Base-by-base conservation (phyloP, 116 monocot species). In the Dioscorea cayenensis region DNA sequence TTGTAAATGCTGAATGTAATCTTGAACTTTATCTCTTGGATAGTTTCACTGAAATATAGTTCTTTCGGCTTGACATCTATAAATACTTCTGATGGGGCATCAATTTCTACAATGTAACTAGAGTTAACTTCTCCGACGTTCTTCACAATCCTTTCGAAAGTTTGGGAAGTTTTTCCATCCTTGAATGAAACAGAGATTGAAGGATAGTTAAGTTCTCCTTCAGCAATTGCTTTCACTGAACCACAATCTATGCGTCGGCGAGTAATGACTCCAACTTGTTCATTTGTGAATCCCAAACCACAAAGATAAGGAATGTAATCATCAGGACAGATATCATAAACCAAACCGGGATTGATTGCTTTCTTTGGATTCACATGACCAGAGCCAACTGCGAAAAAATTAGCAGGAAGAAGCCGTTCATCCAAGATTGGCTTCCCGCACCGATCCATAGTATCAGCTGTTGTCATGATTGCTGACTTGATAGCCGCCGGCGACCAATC, bases 401-500 rank as follows among this genome's bases (percentile, higher is more conserved):
- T 50, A 0, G 76, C 76, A 9, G 63, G 69, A 49, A 9, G 36
- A 20, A 14, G 29, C 7, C 9, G 21, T 11, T 69, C 63, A 29
- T 76, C 76, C 16, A 25, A 0, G 19, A 76, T 69, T 6, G 28
- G 29, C 6, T 63, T 23, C 0, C 76, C 63, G 2, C 2, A 22
- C n/a, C 23, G 21, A 72, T 71, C 66, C 11, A 35, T 5, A 0
- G 20, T 4, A 29, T 71, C 25, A 9, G 77, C 22, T 0, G 78
- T 78, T 4, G 78, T 78, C 72, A 78, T 78, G n/a, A 75, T 66
- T 14, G 75, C 75, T 1, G 75, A 75, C 51, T 59, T 50, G 58
- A 75, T 75, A 18, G 59, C 59, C 0, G 75, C 75, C 55, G 73
- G 65, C n/a, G 64, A 48, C 73, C 73, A 73, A 18, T 49, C 73